Evolutionary conservation across 179 eudicot species (phyloP), one percentile per base, ranked within the genome.

Genomic region (Corrigiola litoralis): DNA sequence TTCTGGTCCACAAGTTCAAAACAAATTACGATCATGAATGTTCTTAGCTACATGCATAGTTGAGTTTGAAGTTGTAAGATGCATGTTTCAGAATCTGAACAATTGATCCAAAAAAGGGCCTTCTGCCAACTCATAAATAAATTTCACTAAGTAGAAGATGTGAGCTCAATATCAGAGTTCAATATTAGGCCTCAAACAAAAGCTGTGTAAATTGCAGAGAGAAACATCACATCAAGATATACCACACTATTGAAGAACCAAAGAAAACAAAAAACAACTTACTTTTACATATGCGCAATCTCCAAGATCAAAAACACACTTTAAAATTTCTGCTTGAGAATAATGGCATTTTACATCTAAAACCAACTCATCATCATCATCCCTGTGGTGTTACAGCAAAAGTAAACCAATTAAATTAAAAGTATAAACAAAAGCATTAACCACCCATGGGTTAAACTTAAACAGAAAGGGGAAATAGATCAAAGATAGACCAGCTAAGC

Each of bases 221-320:
- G n/a, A n/a, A n/a, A 21, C 7, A 29, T 14, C 16, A n/a, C 14
- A 11, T 44, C 24, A 44, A 56, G 29, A n/a, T 20, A 52, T 38
- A 36, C 4, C 21, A 57, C 16, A 38, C 20, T 0, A 41, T 36
- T 25, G 25, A 71, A 60, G 29, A 41, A 45, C 14, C 4, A 64
- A 32, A 8, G 27, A 20, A 38, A 67, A 28, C 46, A 56, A 17
- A 40, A 21, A 12, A 20, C 25, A 32, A 61, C 51, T 78, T 58
- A 89, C 96, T 88, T 87, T 80, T 38, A 89, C 69, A 70, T 69
- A 77, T 44, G 84, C 88, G 67, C 89, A 89, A 67, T 89, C 96
- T 63, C 89, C 95, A 63, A 85, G 70, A 64, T 72, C 71, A 40
- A 81, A 81, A 69, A 83, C 73, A 69, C 63, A 56, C 58, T 74